These are phyloP conservation scores for Paracorniculantispora psalliotae DNA, from an alignment of 2,329 filamentous ascomycete genomes.

Conservation along the genomic window DNA sequence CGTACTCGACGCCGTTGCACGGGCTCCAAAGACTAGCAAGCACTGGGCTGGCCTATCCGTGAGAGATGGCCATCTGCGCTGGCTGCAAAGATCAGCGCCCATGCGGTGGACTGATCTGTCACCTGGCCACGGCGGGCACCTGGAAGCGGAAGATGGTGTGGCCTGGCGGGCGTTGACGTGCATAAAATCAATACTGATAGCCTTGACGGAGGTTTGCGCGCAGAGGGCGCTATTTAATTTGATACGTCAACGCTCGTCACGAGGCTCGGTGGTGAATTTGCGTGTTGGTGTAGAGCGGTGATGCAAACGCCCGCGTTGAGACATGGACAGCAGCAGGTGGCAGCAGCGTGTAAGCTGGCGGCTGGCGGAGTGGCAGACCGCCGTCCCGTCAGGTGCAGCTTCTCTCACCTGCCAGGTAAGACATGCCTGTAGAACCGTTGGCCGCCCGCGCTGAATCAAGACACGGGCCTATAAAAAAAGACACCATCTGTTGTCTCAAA, in stretches of 20 bases:
- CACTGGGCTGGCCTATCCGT: not conserved
- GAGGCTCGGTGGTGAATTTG: not conserved
- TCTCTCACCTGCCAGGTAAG: conserved; percentile 5
- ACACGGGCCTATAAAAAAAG: not conserved
- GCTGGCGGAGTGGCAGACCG: not conserved
- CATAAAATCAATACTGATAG: not conserved
- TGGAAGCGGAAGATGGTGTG: not conserved
- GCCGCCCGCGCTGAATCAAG: not conserved
- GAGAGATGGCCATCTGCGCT: not conserved
- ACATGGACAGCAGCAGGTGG: not conserved
- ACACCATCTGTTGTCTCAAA: conserved; percentile 3
- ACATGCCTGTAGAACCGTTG: not conserved
- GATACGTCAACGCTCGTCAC: not conserved
- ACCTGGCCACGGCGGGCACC: not conserved
- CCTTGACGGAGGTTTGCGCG: not conserved
- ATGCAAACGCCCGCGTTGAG: not conserved
- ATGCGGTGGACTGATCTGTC: conserved; percentile 8
- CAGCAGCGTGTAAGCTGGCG: too few species aligned
- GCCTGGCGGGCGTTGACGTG: not conserved
- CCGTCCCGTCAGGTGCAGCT: not conserved
- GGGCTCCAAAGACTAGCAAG: not conserved
- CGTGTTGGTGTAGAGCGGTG: not conserved
- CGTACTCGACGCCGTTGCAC: not conserved
- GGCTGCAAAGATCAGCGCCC: not conserved
- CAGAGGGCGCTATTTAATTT: not conserved